A percentile compares a stretch with the other conserved stretches of the same genome.
Evolutionary conservation across 1,284 basidiomycete species (phyloP).

Genomic region (Pseudozyma flocculosa): DNA sequence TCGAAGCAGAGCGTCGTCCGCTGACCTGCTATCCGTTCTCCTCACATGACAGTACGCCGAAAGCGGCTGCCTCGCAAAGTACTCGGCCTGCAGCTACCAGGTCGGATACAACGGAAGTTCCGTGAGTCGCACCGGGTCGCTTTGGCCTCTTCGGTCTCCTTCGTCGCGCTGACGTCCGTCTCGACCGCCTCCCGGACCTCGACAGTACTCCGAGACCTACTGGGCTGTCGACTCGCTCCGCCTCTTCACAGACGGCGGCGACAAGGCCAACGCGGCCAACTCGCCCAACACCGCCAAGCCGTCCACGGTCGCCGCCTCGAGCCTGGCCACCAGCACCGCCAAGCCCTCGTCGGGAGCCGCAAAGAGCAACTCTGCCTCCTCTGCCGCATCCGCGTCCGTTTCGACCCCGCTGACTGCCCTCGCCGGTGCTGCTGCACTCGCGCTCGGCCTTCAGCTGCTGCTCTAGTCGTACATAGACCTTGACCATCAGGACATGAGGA

Average conservation of each 20-base stretch:
- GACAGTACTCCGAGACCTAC: slow-evolving; percentile 32
- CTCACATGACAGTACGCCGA: slow-evolving; percentile 13
- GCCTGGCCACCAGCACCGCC: background rate
- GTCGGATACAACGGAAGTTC: slow-evolving; percentile 40
- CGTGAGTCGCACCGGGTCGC: slow-evolving; percentile 9
- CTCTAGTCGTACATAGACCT: too few species aligned
- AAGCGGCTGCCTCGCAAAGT: slow-evolving; percentile 34
- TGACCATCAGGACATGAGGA: too few species aligned
- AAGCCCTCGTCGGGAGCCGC: too few species aligned
- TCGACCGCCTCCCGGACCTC: too few species aligned
- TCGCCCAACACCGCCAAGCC: slow-evolving; percentile 14
- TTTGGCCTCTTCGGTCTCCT: too few species aligned
- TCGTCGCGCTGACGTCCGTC: too few species aligned
- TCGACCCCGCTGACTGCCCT: too few species aligned
- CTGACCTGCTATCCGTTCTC: too few species aligned
- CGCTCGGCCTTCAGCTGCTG: too few species aligned
- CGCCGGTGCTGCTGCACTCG: too few species aligned
- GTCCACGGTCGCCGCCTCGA: background rate
- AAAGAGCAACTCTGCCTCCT: too few species aligned
- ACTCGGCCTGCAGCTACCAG: slow-evolving; percentile 37
- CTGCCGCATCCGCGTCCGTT: too few species aligned
- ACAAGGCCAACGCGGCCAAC: slow-evolving; percentile 22
- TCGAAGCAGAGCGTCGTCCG: background rate
- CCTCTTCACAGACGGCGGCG: slow-evolving; percentile 39
- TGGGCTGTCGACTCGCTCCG: slow-evolving; percentile 45